Evolutionary conservation across 2,329 filamentous ascomycete genomes (phyloP), one percentile per base, ranked within the genome.

Genomic region (Fusarium solani-melongenae): DNA sequence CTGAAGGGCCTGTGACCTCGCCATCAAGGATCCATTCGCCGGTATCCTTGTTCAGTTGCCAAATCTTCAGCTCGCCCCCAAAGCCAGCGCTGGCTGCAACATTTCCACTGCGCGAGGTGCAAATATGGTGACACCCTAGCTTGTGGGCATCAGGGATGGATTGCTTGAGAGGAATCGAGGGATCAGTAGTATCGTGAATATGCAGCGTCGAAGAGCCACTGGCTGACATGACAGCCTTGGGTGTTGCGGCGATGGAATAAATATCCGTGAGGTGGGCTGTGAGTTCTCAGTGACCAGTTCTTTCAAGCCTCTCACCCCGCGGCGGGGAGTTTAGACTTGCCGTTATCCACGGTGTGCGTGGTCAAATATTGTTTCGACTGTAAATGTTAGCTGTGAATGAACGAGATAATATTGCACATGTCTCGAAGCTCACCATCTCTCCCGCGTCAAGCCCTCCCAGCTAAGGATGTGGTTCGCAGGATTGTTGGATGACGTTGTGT

Each of bases 361-460:
- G 96, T 97, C 72, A 99, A 90, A 82, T 98, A 99, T 92, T 98
- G 96, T 86, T 98, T 98, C 64, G 96, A 99, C 96, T 98, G 69
- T 67, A 20, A 27, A 56, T 56, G 53, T 71, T 59, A 72, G 66
- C 53, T 49, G 22, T 15, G 44, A n/a, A 51, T 31, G 6, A 14
- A 15, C 2, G 10, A 12, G n/a, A 14, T 44, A 17, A 1, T 15
- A n/a, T 7, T n/a, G 41, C 17, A 34, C 49, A 33, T 44, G 15
- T 11, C 8, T 24, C 22, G 4, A 44, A 15, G 14, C 76, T 72
- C 76, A 80, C 80, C 80, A 82, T 82, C 17, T 67, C 66, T 70
- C 51, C 64, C 46, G 17, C 62, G 36, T 58, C 46, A 31, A 46
- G 27, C 49, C 49, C 20, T n/a, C 49, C 7, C 15, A 41, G 39